Conservation (phyloP, 2,329 filamentous ascomycete species). For the Talaromyces rugulosus region DNA sequence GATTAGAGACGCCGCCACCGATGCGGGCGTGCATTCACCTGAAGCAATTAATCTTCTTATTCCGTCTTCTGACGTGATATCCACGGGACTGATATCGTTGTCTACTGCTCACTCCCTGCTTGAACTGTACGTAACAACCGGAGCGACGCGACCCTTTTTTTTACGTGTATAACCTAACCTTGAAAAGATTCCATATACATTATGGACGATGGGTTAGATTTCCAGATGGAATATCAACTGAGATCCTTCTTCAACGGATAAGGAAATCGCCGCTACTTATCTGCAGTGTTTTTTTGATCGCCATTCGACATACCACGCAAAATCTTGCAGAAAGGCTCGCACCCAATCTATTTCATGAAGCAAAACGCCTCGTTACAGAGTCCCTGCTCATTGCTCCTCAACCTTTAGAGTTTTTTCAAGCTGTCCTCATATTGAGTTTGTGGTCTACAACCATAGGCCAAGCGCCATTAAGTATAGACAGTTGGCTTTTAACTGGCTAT, state of each 20-base stretch:
- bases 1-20: slow-evolving; percentile 26
- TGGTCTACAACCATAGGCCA: slow-evolving; percentile 47
- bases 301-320: slow-evolving; percentile 39
- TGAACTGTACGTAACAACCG: background rate
- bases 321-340: slow-evolving; percentile 33
- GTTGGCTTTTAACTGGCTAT: slow-evolving; percentile 43
- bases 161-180: background rate
- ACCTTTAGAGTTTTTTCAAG: slow-evolving; percentile 42
- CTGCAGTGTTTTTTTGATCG: slow-evolving; percentile 38
- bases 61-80: slow-evolving; percentile 4
- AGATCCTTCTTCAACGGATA: slow-evolving; percentile 27
- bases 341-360: slow-evolving; percentile 36
- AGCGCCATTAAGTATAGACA: slow-evolving; percentile 42
- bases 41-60: slow-evolving; percentile 14
- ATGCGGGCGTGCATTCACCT: slow-evolving; percentile 20
- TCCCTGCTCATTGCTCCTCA: slow-evolving; percentile 37
- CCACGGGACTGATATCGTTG: slow-evolving; percentile 4
- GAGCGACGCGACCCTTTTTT: background rate
- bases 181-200: slow-evolving; percentile 31
- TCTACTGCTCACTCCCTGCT: slow-evolving; percentile 8
- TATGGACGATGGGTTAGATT: slow-evolving; percentile 43
- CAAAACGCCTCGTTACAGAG: slow-evolving; percentile 12
- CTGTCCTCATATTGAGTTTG: slow-evolving; percentile 38
- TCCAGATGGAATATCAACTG: slow-evolving; percentile 22
- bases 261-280: slow-evolving; percentile 37